phyloP scores from a whole-genome alignment of 148 eudicot species.

The Arbutus unedo region DNA sequence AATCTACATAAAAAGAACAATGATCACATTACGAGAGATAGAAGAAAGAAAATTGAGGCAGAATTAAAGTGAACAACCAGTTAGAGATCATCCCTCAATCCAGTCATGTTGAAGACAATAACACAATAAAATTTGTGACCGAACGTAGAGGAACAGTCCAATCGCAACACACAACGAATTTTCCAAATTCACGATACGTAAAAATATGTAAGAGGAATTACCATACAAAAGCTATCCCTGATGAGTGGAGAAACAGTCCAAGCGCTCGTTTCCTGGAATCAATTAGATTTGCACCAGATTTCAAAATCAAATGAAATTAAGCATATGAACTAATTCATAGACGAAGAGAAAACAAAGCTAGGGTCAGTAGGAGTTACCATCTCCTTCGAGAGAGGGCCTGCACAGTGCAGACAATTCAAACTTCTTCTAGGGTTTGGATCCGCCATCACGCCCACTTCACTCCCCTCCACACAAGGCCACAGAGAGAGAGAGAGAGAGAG shows the following conservation, averaged over 20 bases:
- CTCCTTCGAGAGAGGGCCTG: conserved; percentile 83
- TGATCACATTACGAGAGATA: not conserved
- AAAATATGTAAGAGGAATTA: conserved; percentile 16
- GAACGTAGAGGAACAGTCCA: not conserved
- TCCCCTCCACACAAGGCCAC: not conserved
- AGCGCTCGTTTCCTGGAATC: conserved; percentile 60
- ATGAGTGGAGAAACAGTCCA: conserved; percentile 78
- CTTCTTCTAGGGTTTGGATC: conserved; percentile 26
- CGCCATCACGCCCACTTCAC: conserved; percentile 14
- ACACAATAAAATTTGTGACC: not conserved
- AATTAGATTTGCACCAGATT: not conserved
- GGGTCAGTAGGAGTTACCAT: conserved; percentile 34
- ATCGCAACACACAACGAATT: not conserved
- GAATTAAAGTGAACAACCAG: not conserved
- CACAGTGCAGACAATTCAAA: conserved; percentile 66
- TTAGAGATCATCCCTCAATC: not conserved
- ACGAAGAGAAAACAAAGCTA: not conserved
- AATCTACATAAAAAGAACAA: conserved; percentile 42
- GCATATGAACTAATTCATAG: not conserved
- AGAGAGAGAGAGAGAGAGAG: not conserved
- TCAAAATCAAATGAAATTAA: not conserved
- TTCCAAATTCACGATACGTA: not conserved
- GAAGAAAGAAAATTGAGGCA: not conserved
- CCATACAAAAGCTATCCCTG: conserved; percentile 89
- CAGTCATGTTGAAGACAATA: not conserved